Evolutionary conservation across 2,329 filamentous ascomycete genomes (phyloP), one percentile per base, ranked within the genome.

Genomic region (Fusarium metavorans): DNA sequence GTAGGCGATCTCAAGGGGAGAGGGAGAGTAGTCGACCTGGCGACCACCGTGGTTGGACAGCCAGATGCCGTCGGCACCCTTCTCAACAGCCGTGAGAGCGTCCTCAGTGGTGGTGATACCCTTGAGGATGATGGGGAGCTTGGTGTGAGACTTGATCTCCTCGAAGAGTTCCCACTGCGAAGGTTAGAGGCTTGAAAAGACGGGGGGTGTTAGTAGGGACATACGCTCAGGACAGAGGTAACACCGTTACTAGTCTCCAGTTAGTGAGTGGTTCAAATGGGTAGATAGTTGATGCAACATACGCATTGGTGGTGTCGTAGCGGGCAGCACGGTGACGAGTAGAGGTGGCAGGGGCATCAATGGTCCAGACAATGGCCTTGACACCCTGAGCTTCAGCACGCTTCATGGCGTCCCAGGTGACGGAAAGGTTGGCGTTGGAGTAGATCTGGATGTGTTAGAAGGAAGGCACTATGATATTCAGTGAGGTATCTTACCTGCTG

Each of bases 41-140:
- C 84, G 79, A 8, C 82, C 83, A 32, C 84, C 84, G 71, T 85
- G 84, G 76, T 86, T 85, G 39, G 81, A 83, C 9, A 85, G 78
- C 76, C 81, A 83, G 59, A 85, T 83, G 30, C 77, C 83, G n/a
- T 80, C 77, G 1, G 78, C 80, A 0, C 81, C 80, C 41, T 80
- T 77, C 63, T 82, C 75, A 2, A 83, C 72, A 5, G 82, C 82
- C 1, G 76, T 72, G 1, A 80, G 72, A 3, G 82, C 84, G 65
- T 85, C 83, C 10, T 84, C 83, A 3, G 81, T 80, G 9, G 80
- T 84, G n/a, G 80, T 78, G 32, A 84, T 82, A 0, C 82, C 83
- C 76, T 84, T 84, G 23, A 83, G 78, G 39, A 84, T 81, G 64
- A 84, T 78, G 10, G 82, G 82, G 10, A 84, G 81, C 34, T 72